phyloP scores from a whole-genome alignment of 176 grass and related monocot species.

The Bolboschoenus planiculmis region DNA sequence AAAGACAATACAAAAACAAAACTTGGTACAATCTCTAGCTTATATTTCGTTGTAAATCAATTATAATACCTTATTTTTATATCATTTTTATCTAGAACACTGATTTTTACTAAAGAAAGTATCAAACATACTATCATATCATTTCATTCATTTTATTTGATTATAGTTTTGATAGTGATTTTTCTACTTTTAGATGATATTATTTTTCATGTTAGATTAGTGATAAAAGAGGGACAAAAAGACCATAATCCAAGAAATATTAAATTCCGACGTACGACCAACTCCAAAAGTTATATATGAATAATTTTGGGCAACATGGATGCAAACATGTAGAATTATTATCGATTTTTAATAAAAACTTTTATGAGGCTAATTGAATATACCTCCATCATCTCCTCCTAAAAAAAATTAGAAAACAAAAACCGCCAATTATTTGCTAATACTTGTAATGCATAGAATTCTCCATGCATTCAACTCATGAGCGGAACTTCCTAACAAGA shows the following conservation, averaged over 20 bases:
- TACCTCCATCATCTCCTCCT: no score
- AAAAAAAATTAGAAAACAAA: no score
- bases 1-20: not conserved
- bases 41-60: not conserved
- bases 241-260: not conserved
- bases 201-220: no score
- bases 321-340: not conserved
- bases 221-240: not conserved
- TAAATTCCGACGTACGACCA: no score
- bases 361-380: no score
- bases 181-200: not conserved
- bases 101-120: not conserved
- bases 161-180: not conserved
- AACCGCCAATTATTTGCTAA: no score
- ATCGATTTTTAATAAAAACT: no score
- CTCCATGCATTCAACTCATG: not conserved
- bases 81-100: not conserved
- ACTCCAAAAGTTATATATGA: not conserved
- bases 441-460: no score
- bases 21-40: not conserved
- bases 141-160: not conserved
- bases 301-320: not conserved
- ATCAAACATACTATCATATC: not conserved
- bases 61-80: not conserved
- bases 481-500: not conserved